Evolutionary conservation across 1,284 basidiomycete species (phyloP), one percentile per base, ranked within the genome.

Genomic region (Phellopilus nigrolimitatus): DNA sequence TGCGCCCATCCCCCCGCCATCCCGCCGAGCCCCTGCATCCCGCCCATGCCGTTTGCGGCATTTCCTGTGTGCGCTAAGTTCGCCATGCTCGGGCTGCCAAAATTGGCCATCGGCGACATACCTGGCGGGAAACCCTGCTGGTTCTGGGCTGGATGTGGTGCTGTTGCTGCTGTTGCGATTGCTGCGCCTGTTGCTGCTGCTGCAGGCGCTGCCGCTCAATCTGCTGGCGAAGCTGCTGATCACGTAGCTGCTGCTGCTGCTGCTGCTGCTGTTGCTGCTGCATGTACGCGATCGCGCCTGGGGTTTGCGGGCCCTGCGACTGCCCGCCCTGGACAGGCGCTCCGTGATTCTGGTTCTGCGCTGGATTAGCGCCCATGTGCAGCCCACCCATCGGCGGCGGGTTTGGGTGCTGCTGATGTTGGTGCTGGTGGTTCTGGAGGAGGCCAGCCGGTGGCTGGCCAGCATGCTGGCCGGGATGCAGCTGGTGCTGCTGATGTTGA

Each of bases 341-440:
- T n/a, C n/a, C n/a, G 15, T 24, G 40, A 17, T 36, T 43, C 10
- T 34, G 40, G 7, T 30, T 41, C 40, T 43, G 41, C 12, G 33
- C 30, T 21, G 34, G 40, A 22, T 43, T 43, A 10, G 21, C 40
- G 13, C 30, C 38, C 3, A 43, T 27, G 13, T 37, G 15, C 57
- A 70, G 61, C 55, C 67, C 62, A 57, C 61, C 57, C 57, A 68
- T 62, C 44, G 67, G 67, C 46, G 52, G 52, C 24, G 46, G 46
- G 13, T 58, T 61, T 49, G 59, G 65, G 44, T 67, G 66, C 52
- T 60, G 64, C 42, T 65, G 67, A 13, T 49, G 47, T 46, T 60
- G 61, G 59, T 70, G 70, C 36, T 65, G 51, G 58, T 66, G 68
- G 62, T 69, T 67, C 46, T 69, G 64, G 34, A 71, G 65, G 37